Evolutionary conservation across 2,329 filamentous ascomycete species (phyloP).

Genomic region (Dothiorella sarmentorum): DNA sequence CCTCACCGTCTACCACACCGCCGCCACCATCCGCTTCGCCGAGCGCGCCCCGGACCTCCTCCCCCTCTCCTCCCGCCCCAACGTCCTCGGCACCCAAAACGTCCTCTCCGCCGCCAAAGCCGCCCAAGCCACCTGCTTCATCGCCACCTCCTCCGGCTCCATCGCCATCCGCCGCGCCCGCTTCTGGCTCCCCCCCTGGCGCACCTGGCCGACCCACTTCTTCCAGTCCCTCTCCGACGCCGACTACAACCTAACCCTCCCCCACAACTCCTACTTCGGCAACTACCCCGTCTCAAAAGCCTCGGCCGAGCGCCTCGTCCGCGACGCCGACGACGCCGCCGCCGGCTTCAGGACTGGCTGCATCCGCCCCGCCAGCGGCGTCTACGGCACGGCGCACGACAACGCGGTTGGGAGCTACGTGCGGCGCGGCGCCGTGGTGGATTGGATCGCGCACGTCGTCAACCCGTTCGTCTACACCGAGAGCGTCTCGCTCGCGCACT

Average conservation of each 20-base stretch:
- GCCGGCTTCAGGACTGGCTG: slow-evolving; percentile 50
- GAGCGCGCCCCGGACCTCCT: slow-evolving; percentile 49
- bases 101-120: slow-evolving; percentile 47
- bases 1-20: slow-evolving; percentile 57
- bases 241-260: slow-evolving; percentile 36
- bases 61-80: slow-evolving; percentile 46
- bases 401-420: slow-evolving; percentile 21
- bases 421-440: slow-evolving; percentile 22
- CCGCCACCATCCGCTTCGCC: slow-evolving; percentile 51
- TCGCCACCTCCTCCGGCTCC: slow-evolving; percentile 53
- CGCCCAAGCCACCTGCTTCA: slow-evolving; percentile 49
- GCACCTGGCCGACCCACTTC: slow-evolving; percentile 36
- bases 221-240: slow-evolving; percentile 45
- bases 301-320: slow-evolving; percentile 51
- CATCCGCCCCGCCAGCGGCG: slow-evolving; percentile 53
- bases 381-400: slow-evolving; percentile 51
- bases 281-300: slow-evolving; percentile 53
- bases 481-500: slow-evolving; percentile 54
- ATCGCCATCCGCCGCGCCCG: slow-evolving; percentile 42
- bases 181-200: slow-evolving; percentile 47
- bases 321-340: slow-evolving; percentile 38
- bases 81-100: slow-evolving; percentile 50
- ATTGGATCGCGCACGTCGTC: slow-evolving; percentile 45
- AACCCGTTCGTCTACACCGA: slow-evolving; percentile 51
- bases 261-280: slow-evolving; percentile 42